Conservation (phyloP, 176 grass and related monocot genomes). For the Eremochloa ophiuroides region DNA sequence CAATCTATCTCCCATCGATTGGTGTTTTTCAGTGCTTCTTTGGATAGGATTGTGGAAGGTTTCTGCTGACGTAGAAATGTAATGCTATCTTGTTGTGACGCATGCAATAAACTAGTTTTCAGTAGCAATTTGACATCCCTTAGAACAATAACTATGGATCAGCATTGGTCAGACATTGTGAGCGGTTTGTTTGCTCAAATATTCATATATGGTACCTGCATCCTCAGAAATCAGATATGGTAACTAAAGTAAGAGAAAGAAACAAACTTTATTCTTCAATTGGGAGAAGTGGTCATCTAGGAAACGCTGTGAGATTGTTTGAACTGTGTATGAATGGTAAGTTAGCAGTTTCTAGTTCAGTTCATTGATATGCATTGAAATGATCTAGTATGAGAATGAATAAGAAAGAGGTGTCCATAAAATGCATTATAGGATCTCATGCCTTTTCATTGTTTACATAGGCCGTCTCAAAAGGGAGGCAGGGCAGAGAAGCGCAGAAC, state of each 20-base stretch:
- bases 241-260: background rate
- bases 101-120: background rate
- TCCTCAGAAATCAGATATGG: background rate
- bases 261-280: background rate
- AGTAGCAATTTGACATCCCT: background rate
- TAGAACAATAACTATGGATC: background rate
- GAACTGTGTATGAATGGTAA: background rate
- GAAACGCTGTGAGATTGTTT: background rate
- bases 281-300: background rate
- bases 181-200: background rate
- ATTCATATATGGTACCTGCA: background rate
- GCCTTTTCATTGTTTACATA: conserved; percentile 16
- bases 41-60: background rate
- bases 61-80: background rate
- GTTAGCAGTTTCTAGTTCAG: background rate
- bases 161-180: background rate
- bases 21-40: background rate
- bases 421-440: conserved; percentile 10
- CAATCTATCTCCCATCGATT: background rate
- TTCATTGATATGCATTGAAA: background rate
- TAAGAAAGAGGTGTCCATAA: background rate
- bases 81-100: background rate
- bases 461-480: conserved; percentile 83
- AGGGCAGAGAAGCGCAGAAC: conserved; percentile 83
- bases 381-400: background rate